Base-by-base conservation (phyloP, 2,329 filamentous ascomycete genomes). In the Hymenoscyphus fraxineus region DNA sequence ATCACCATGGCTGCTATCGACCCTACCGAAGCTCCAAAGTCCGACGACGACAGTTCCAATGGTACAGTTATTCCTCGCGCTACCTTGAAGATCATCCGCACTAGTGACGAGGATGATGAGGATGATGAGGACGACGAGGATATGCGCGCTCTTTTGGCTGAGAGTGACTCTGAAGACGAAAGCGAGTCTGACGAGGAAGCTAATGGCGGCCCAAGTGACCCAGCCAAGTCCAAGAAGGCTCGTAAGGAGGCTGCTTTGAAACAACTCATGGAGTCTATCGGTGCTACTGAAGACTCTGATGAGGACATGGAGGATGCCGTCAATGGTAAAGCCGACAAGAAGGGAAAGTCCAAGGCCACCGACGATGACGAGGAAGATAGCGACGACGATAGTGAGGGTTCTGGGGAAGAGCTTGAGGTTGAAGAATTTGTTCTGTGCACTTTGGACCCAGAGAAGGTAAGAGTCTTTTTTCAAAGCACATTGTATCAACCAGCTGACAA, bases 1-100 rank as follows among this genome's bases (percentile, higher is more conserved):
- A 92, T 99, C 76, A 98, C 93, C 74, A 99, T 99, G 95, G 95
- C 96, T 74, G 95, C 95, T 70, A 89, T 99, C 77, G 94, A 99
- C 77, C 95, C 95, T 65, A 92, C 87, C 74, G 91, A 91, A 73
- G 83, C 87, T 72, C 84, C 88, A 41, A 22, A 22, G 22, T 12
- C 22, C n/a, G 85, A 92, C 77, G 82, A 83, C 65, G 87, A 83
- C 64, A 83, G 85, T 61, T 84, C 83, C 72, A 86, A 88, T 74
- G 78, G 85, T 66, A 85, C 85, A 72, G 78, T 80, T 64, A 79
- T 87, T 67, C 85, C 88, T 72, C 90, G 93, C 72, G 90, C 95
- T 62, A 99, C 95, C 60, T 83, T 99, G 74, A 97, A 95, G 81
- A 84, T 99, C 71, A 85, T 98, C 77, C 94, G 94, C 78, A 84